Conservation (phyloP, 78 protist genomes). For the Dictyostelium firmibasis region DNA sequence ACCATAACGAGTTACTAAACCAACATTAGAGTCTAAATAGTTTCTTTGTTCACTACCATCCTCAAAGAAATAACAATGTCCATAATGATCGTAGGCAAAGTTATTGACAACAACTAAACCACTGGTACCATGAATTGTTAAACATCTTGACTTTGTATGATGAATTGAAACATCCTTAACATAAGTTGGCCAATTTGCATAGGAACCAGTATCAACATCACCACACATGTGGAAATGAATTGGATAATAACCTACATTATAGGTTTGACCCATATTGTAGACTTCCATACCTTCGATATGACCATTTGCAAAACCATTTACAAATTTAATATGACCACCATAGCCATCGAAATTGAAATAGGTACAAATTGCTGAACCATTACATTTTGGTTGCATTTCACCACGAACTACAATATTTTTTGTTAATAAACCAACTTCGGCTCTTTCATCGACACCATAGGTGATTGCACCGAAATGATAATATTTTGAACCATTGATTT, state of each 20-base stretch:
- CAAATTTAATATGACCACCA: conserved; percentile 52
- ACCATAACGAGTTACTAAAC: conserved; percentile 36
- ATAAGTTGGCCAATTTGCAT: conserved; percentile 65
- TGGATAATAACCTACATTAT: conserved; percentile 73
- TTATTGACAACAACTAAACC: conserved; percentile 59
- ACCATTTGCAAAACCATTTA: conserved; percentile 24
- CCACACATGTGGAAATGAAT: conserved; percentile 83
- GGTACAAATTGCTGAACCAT: conserved; percentile 12
- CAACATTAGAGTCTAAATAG: conserved; percentile 71
- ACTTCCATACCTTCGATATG: conserved; percentile 76
- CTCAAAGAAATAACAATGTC: conserved; percentile 83
- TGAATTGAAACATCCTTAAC: conserved; percentile 72
- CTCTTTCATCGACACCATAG: conserved; percentile 56
- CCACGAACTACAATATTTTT: conserved; percentile 48
- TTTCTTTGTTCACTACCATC: conserved; percentile 79
- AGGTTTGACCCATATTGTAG: conserved; percentile 73
- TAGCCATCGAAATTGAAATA: conserved; percentile 51
- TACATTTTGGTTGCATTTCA: conserved; percentile 29
- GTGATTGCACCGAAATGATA: conserved; percentile 72
- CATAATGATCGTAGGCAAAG: conserved; percentile 67
- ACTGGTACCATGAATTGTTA: conserved; percentile 74
- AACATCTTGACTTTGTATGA: conserved; percentile 69
- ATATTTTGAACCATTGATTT: not conserved
- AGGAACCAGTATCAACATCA: conserved; percentile 57
- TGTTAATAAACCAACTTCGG: conserved; percentile 60